These are phyloP conservation scores for Ligustrum vulgare DNA, from an alignment of 257 asterid genomes.

Conservation along the genomic window DNA sequence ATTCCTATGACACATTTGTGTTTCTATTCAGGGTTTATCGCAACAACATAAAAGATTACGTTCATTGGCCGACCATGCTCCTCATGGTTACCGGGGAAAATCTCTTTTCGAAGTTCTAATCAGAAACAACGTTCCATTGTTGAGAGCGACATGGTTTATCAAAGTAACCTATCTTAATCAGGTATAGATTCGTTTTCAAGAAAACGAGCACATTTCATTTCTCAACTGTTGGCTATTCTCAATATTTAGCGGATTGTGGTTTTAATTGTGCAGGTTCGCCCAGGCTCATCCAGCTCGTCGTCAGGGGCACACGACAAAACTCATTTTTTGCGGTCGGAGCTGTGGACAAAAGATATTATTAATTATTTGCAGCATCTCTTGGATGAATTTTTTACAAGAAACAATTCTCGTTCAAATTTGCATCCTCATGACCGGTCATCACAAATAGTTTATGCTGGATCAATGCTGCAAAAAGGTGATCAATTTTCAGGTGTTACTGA, in stretches of 20 bases:
- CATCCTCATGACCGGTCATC: conserved; percentile 64
- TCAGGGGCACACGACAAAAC: conserved; percentile 77
- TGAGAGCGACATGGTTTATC: conserved; percentile 97
- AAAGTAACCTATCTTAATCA: conserved; percentile 96
- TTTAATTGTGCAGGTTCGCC: conserved; percentile 68
- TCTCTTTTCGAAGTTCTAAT: conserved; percentile 85
- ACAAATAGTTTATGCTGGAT: conserved; percentile 63
- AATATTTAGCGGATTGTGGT: conserved; percentile 19
- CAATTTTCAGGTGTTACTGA: conserved; percentile 45
- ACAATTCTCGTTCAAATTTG: conserved; percentile 53
- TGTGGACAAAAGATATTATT: conserved; percentile 93
- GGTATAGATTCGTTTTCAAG: conserved; percentile 44
- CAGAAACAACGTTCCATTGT: conserved; percentile 80
- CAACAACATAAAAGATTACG: conserved; percentile 85
- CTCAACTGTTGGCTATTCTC: conserved; percentile 10
- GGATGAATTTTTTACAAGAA: conserved; percentile 81
- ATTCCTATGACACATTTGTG: conserved; percentile 14
- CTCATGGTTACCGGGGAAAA: conserved; percentile 81
- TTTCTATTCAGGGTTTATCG: conserved; percentile 72
- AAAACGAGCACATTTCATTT: not conserved
- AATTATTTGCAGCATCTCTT: conserved; percentile 84
- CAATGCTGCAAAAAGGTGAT: conserved; percentile 58
- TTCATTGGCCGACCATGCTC: conserved; percentile 93
- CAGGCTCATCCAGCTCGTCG: conserved; percentile 62
- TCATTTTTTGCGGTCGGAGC: conserved; percentile 82